Base-by-base conservation (phyloP, 495 filamentous ascomycete species). In the Aspergillus diversus region DNA sequence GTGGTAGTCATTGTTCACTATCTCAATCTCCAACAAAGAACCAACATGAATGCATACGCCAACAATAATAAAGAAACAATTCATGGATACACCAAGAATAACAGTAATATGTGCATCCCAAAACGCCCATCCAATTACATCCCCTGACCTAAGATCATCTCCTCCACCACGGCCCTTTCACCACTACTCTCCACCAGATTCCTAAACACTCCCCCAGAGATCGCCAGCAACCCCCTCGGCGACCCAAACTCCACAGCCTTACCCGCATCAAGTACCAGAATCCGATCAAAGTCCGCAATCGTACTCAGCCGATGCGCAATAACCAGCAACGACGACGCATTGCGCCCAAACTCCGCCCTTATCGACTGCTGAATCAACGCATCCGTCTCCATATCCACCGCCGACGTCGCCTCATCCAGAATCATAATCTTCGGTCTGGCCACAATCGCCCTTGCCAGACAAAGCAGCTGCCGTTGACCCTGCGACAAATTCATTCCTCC, bases 221-320 rank as follows among this genome's bases (percentile, higher is more conserved):
- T 78, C 65, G 76, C 79, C 80, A 92, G 83, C 58, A 97, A 70
- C 59, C 92, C 87, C 62, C 71, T 77, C 11, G 92, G 92, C 5
- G 79, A 76, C 4, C 90, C 92, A 71, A 84, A 91, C 74, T 96
- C 92, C 3, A 86, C 87, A 0, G 89, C 89, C 52, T 72, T 74
- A 4, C 93, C 92, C 21, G 90, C 89, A 61, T 87, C 88, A 73
- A 97, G 80, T 9, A 96, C 92, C 31, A 95, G 79, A 59, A 97
- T 92, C 39, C 84, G 83, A 73, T 96, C 92, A 59, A 94, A 95
- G 68, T 95, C 90, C 5, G 87, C 89, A 72, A 96, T 92, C 0
- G 92, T 96, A 70, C 88, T 91, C 17, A 97, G 72, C 4, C 93
- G 84, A 71, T 97, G 93, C 9, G 93, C 93, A 69, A 97, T 94